Evolutionary conservation across 805 yeast species (phyloP).

Genomic region (Clavispora vitiphila): DNA sequence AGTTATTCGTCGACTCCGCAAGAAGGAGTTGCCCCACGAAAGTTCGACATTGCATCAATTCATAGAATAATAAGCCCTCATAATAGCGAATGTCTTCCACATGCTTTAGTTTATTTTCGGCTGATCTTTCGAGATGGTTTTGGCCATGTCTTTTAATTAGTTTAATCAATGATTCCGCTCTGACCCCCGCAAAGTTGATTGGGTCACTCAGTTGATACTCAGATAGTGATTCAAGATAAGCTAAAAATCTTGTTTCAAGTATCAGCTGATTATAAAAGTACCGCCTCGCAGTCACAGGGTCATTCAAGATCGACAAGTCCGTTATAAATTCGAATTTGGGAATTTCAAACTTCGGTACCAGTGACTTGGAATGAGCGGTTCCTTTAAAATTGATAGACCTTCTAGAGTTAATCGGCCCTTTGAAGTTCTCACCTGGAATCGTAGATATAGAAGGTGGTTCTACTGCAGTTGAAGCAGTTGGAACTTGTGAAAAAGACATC

Average conservation of each 20-base stretch:
- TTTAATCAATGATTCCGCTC: slow-evolving; percentile 27
- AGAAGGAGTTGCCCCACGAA: slow-evolving; percentile 24
- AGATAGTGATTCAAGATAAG: slow-evolving; percentile 25
- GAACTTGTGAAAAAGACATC: slow-evolving; percentile 1
- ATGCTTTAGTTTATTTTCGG: slow-evolving; percentile 3
- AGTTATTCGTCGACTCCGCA: slow-evolving; percentile 4
- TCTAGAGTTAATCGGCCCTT: no score
- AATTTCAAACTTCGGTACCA: slow-evolving; percentile 1
- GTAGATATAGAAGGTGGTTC: not conserved
- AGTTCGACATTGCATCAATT: slow-evolving; percentile 22
- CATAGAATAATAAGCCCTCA: slow-evolving; percentile 29
- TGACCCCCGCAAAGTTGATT: slow-evolving; percentile 30
- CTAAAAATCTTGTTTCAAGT: slow-evolving; percentile 26
- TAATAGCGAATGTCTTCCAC: slow-evolving; percentile 19
- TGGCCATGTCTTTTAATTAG: slow-evolving; percentile 21
- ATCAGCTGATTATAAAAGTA: slow-evolving; percentile 24
- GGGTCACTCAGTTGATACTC: slow-evolving; percentile 34
- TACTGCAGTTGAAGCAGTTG: not conserved
- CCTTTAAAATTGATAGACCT: not conserved
- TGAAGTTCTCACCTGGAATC: not conserved
- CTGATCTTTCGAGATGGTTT: slow-evolving; percentile 4
- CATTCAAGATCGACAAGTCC: slow-evolving; percentile 23
- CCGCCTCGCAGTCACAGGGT: slow-evolving; percentile 17
- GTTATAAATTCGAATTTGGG: slow-evolving; percentile 18
- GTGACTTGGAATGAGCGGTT: not conserved